Base-by-base conservation (phyloP, 192 early-diverging fungal genomes). In the Geosiphon pyriformis region DNA sequence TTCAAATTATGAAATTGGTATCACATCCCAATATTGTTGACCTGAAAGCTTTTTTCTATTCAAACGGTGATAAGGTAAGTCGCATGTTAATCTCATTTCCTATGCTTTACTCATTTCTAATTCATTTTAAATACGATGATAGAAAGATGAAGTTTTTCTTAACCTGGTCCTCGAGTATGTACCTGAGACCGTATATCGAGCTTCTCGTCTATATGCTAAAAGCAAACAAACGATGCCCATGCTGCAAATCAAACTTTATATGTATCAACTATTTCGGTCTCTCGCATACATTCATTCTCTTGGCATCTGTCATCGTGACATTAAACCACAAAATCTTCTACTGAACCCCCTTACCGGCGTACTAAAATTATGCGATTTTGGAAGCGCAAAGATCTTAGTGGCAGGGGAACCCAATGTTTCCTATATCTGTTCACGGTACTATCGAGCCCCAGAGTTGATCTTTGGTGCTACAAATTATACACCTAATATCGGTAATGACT, bases 221-320 rank as follows among this genome's bases (percentile, higher is more conserved):
- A 78, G 86, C 69, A 94, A 92, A 81, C 93, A 98, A 77, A 82
- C 84, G 31, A 96, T 99, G 86, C 95, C 96, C 20, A 88, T 91
- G 83, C 77, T 94, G n/a, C 83, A 84, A 61, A 90, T 99, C 69
- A 98, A 99, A 88, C 80, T 97, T 57, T 99, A 95, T 80, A 96
- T 97, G 90, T 99, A 99, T 79, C 96, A 99, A 75, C 78, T 98
- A 58, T 94, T 96, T 87, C 82, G 96, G 68, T 92, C 95, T 71
- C 80, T 99, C 56, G 93, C 94, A 53, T 99, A 96, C 74, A 93
- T 93, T 73, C 96, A 99, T 76, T 87, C 91, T 46, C 80, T 95
- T 53, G 96, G 95, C 26, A 97, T 99, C 70, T 99, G 96, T 80
- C 96, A 99, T 71, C 88, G 96, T 66, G 96, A 99, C 76, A 98